phyloP scores from a whole-genome alignment of 202 grass and related monocot genomes.

The Setaria italica region DNA sequence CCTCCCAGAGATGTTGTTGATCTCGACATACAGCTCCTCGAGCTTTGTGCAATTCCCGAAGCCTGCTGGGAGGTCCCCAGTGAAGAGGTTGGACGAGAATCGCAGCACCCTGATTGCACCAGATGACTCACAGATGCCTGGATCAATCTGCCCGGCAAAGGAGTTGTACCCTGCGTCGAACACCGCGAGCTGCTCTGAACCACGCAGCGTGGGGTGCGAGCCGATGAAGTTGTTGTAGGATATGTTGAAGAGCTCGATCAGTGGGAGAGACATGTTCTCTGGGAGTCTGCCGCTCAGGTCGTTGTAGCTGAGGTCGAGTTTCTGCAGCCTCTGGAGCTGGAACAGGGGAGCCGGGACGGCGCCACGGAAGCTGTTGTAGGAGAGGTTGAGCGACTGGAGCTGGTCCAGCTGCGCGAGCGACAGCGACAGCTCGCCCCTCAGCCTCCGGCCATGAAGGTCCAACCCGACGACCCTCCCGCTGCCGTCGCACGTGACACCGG shows the following conservation, averaged over 20 bases:
- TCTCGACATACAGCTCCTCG: conserved; percentile 73
- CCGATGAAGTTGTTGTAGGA: conserved; percentile 72
- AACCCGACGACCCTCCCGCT: conserved; percentile 60
- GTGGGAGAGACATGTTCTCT: conserved; percentile 57
- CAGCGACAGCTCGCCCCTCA: conserved; percentile 63
- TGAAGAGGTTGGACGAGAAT: conserved; percentile 75
- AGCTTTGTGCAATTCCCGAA: conserved; percentile 78
- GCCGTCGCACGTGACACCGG: conserved; percentile 59
- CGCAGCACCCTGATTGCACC: conserved; percentile 55
- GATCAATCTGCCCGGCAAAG: conserved; percentile 64
- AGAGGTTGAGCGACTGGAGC: conserved; percentile 75
- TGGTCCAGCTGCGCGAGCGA: conserved; percentile 70
- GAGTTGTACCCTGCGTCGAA: conserved; percentile 79
- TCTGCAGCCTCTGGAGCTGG: conserved; percentile 59
- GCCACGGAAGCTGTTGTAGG: conserved; percentile 65
- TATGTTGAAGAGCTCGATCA: conserved; percentile 78
- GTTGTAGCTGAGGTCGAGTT: conserved; percentile 77
- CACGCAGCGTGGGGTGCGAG: conserved; percentile 58
- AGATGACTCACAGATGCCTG: conserved; percentile 75
- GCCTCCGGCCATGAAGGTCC: conserved; percentile 75
- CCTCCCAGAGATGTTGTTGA: conserved; percentile 66
- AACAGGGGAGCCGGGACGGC: conserved; percentile 59
- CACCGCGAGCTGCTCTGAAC: conserved; percentile 51
- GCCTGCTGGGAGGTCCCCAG: conserved; percentile 65
- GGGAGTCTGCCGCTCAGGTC: conserved; percentile 62